phyloP scores from a whole-genome alignment of 768 basidiomycete species.

The Amanita thiersii region DNA sequence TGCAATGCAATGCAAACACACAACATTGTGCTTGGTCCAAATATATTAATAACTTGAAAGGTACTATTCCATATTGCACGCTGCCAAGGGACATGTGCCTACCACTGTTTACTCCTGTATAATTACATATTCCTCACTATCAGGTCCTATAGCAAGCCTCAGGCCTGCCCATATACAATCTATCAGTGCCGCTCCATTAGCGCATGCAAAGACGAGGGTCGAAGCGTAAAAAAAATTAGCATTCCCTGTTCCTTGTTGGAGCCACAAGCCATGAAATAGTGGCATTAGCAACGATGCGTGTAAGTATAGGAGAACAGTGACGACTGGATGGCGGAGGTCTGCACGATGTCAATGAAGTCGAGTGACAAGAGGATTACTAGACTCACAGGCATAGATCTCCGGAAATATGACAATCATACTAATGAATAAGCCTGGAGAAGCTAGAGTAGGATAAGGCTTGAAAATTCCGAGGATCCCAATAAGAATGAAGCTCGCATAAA shows the following conservation, averaged over 20 bases:
- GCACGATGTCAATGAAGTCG: conserved; percentile 8
- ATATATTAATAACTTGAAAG: no score
- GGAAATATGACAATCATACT: conserved; percentile 78
- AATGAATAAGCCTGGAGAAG: conserved; percentile 82
- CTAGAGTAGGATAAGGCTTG: conserved; percentile 88
- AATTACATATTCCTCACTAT: conserved; percentile 43
- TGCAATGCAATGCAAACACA: no score
- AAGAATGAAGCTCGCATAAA: conserved; percentile 73
- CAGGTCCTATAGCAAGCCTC: conserved; percentile 58
- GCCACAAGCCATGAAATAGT: conserved; percentile 88
- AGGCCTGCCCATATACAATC: conserved; percentile 84
- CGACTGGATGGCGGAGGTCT: conserved; percentile 84
- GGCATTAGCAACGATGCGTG: conserved; percentile 85
- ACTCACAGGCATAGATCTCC: conserved; percentile 74
- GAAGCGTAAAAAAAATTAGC: conserved; percentile 98
- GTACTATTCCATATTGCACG: no score
- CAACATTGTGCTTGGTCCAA: no score
- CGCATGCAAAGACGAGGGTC: conserved; percentile 88
- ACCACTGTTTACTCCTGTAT: conserved; percentile 52
- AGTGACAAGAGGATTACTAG: not conserved
- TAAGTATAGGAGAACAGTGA: conserved; percentile 73
- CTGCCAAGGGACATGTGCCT: no score
- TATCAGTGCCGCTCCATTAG: conserved; percentile 74
- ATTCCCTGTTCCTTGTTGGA: conserved; percentile 86
- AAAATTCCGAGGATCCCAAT: conserved; percentile 74